A percentile compares a stretch with the other conserved stretches of the same genome.
These are phyloP conservation scores for Candida smagusa DNA, from an alignment of 1,139 yeast species.

Conservation along the genomic window DNA sequence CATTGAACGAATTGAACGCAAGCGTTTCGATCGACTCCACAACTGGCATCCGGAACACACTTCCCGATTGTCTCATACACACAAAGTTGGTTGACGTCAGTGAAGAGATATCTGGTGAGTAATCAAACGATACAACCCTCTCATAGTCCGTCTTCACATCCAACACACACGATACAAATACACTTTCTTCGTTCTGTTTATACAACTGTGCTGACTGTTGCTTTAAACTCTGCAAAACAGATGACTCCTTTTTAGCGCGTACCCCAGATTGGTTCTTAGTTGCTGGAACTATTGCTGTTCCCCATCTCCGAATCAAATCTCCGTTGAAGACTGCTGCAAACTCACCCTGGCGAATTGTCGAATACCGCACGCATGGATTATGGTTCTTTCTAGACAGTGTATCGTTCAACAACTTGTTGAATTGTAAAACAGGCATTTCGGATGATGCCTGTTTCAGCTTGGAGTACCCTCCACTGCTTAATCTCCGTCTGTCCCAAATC, in stretches of 20 bases:
- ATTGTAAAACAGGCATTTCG: conserved; percentile 62
- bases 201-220: conserved; percentile 36
- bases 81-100: conserved; percentile 56
- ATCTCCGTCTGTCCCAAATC: conserved; percentile 80
- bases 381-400: conserved; percentile 57
- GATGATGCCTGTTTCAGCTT: conserved; percentile 18
- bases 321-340: conserved; percentile 81
- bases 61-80: conserved; percentile 89
- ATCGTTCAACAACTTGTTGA: conserved; percentile 66
- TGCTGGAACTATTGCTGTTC: conserved; percentile 55
- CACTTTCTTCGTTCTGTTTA: conserved; percentile 44
- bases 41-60: conserved; percentile 77
- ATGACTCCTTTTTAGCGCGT: conserved; percentile 7
- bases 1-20: conserved; percentile 69
- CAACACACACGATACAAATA: conserved; percentile 73
- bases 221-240: conserved; percentile 26
- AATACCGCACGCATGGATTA: conserved; percentile 69
- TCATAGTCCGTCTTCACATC: conserved; percentile 78
- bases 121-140: conserved; percentile 81
- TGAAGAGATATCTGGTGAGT: conserved; percentile 54
- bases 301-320: conserved; percentile 77
- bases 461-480: conserved; percentile 27
- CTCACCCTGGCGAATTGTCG: conserved; percentile 66
- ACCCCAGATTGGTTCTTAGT: not conserved
- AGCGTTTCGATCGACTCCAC: conserved; percentile 64